Evolutionary conservation across 2,329 filamentous ascomycete genomes (phyloP).

Genomic region (Chaetomium globosum): DNA sequence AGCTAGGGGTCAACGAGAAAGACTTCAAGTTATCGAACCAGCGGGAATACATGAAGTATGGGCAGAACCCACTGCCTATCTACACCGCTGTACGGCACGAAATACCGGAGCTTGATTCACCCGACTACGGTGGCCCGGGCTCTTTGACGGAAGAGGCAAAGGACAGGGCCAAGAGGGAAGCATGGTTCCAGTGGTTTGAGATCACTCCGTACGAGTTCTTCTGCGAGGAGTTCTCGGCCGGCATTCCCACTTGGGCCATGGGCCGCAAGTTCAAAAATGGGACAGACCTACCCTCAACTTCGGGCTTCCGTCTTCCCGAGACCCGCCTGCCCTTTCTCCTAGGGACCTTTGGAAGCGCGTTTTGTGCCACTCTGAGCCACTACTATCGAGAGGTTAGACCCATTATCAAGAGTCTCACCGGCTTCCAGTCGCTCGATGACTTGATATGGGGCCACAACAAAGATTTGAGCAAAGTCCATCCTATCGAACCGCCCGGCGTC

Average conservation of each 20-base stretch:
- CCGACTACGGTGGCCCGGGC: slow-evolving; percentile 42
- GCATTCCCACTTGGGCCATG: slow-evolving; percentile 92
- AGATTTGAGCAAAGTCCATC: slow-evolving; percentile 87
- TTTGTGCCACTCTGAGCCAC: slow-evolving; percentile 92
- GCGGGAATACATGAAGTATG: slow-evolving; percentile 71
- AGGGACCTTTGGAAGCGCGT: slow-evolving; percentile 95
- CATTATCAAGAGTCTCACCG: slow-evolving; percentile 71
- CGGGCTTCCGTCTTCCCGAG: slow-evolving; percentile 76
- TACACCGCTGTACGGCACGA: slow-evolving; percentile 96
- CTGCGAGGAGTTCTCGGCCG: slow-evolving; percentile 86
- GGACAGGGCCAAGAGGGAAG: slow-evolving; percentile 61
- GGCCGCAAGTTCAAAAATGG: slow-evolving; percentile 81
- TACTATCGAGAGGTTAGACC: slow-evolving; percentile 96
- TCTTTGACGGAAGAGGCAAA: slow-evolving; percentile 53
- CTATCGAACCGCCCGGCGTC: slow-evolving; percentile 86
- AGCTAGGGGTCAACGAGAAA: slow-evolving; percentile 71
- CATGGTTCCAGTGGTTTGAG: slow-evolving; percentile 99
- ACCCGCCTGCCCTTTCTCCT: slow-evolving; percentile 79
- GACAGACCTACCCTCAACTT: slow-evolving; percentile 63
- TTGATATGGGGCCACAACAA: slow-evolving; percentile 81
- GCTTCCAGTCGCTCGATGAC: slow-evolving; percentile 76
- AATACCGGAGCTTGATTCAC: slow-evolving; percentile 68
- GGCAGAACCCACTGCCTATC: slow-evolving; percentile 84
- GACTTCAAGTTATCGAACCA: slow-evolving; percentile 95
- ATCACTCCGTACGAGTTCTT: slow-evolving; percentile 94